Conservation (phyloP, 495 filamentous ascomycete genomes). For the Penicillium waksmanii region DNA sequence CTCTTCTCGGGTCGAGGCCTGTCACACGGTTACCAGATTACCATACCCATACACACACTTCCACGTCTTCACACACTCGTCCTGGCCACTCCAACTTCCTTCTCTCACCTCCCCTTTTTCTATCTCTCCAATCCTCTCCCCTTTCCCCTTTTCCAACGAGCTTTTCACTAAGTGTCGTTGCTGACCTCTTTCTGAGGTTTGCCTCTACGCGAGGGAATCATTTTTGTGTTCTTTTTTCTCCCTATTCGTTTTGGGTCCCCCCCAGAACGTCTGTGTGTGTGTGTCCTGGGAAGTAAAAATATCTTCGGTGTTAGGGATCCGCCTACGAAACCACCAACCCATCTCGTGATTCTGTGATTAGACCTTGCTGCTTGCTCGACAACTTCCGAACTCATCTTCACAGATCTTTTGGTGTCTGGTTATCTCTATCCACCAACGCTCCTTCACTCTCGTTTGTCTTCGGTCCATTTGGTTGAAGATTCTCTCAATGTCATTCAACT, state of each 20-base stretch:
- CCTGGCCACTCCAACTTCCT: constrained; percentile 8
- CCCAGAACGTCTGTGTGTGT: constrained; percentile 14
- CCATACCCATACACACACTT: too few relatives aligned
- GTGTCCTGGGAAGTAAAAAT: constrained; percentile 1
- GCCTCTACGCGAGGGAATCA: constrained; percentile 36
- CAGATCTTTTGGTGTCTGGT: background rate
- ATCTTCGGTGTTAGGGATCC: constrained; percentile 9
- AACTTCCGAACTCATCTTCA: background rate
- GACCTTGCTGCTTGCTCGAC: constrained; percentile 9
- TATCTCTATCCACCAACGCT: constrained; percentile 17
- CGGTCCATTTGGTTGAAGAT: constrained; percentile 29
- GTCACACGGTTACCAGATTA: constrained; percentile 10
- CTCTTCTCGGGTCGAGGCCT: constrained; percentile 7
- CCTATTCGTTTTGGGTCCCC: constrained; percentile 4
- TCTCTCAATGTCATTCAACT: constrained; percentile 50
- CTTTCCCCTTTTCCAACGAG: constrained; percentile 43
- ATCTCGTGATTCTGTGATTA: background rate
- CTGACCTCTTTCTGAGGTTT: constrained; percentile 34
- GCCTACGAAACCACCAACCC: background rate
- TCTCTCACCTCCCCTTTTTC: constrained; percentile 24
- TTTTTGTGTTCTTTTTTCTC: constrained; percentile 24
- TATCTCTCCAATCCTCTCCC: constrained; percentile 18
- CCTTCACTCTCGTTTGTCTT: constrained; percentile 33
- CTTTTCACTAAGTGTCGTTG: constrained; percentile 61
- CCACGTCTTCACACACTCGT: too few relatives aligned